Base-by-base conservation (phyloP, 169 alveolate genomes). In the Ichthyophthirius multifiliis region DNA sequence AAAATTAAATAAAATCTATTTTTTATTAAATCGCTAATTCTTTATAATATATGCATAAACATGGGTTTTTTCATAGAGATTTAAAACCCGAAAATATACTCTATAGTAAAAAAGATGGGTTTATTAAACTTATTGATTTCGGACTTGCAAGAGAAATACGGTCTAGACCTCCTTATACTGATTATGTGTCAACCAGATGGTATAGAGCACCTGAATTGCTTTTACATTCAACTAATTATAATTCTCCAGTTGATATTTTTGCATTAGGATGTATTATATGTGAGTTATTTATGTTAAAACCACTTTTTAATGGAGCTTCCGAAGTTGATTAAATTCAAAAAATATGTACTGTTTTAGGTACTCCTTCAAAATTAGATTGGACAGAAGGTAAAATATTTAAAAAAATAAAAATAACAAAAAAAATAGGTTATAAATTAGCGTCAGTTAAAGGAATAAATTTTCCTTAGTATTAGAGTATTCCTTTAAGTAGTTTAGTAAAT, bases 261-360 rank as follows among this genome's bases (percentile, higher is more conserved):
- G 97, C 97, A 18, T 46, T 93, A 64, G 97, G 97, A 5, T 94
- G 96, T 32, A 94, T 95, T 30, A 94, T 95, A 94, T 96, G 95
- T 7, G 98, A 95, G 79, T 84, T 93, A 4, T 95, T 92, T 81
- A 91, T 84, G 37, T 76, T 91, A 65, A 78, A 90, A 13, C 97
- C 97, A n/a, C 82, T 96, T 39, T 94, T 95, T 65, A 96, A 96
- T 20, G 98, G 98, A 4, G 73, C 85, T 43, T 76, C 89, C 0
- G 96, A 95, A 71, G 75, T 78, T 27, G 96, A 94, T 81, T 87
- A 96, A 85, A 78, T 96, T 88, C 83, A 67, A 76, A 92, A 94
- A 85, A 76, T 92, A 7, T 90, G 96, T 67, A 78, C 90, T 65
- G 92, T 93, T 7, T 71, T 96, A 47, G 99, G 99, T 34, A 93